These are phyloP conservation scores for Candida golubevii DNA, from an alignment of 805 yeast species.

Conservation along the genomic window DNA sequence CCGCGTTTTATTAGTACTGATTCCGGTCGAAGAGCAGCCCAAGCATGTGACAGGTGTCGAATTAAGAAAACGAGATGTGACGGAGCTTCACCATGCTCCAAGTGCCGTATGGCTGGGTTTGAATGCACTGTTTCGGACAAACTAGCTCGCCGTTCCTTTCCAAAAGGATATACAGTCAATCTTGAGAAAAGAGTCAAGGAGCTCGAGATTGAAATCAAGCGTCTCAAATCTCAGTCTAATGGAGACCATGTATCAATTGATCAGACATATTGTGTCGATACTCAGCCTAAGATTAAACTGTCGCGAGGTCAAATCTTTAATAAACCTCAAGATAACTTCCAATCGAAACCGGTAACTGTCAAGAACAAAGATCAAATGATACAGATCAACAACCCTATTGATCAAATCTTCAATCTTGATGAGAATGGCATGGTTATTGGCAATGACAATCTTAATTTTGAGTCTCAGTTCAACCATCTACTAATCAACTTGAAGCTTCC, in stretches of 20 bases:
- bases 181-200: slow-evolving; percentile 59
- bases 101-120: slow-evolving; percentile 61
- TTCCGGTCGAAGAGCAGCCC: slow-evolving; percentile 53
- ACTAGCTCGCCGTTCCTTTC: slow-evolving; percentile 70
- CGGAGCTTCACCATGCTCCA: slow-evolving; percentile 67
- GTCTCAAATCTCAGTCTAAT: slow-evolving; percentile 5
- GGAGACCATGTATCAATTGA: neutral
- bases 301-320: neutral
- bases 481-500: slow-evolving; percentile 41
- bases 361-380: slow-evolving; percentile 20
- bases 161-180: slow-evolving; percentile 76
- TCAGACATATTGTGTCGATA: too few species aligned
- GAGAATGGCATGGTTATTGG: slow-evolving; percentile 42
- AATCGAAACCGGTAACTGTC: neutral
- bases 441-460: slow-evolving; percentile 42
- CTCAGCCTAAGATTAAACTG: neutral
- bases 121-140: slow-evolving; percentile 71
- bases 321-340: neutral
- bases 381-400: slow-evolving; percentile 41
- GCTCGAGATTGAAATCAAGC: slow-evolving; percentile 47
- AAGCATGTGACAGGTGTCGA: slow-evolving; percentile 80
- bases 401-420: slow-evolving; percentile 42
- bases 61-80: slow-evolving; percentile 75
- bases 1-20: slow-evolving; percentile 31
- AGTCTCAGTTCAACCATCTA: slow-evolving; percentile 42